phyloP scores from a whole-genome alignment of 192 early-diverging fungal genomes.

The Umbelopsis sp. region DNA sequence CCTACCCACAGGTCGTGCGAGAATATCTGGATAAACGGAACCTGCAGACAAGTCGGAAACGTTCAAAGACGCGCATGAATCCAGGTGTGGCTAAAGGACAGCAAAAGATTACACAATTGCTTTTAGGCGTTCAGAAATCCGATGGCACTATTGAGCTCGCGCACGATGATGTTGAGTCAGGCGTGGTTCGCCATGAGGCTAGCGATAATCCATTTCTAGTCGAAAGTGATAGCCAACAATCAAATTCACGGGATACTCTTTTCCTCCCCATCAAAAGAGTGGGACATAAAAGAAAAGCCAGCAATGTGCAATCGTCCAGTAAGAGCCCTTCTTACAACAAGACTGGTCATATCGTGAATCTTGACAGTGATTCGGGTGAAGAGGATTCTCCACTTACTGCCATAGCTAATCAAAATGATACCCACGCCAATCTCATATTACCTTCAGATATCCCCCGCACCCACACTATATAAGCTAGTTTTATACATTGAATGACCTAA shows the following conservation, averaged over 20 bases:
- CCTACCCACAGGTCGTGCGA: slow-evolving; percentile 13
- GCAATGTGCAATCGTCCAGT: neutral
- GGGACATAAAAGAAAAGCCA: neutral
- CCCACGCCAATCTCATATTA: neutral
- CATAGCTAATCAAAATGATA: neutral
- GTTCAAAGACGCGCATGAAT: neutral
- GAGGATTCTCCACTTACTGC: neutral
- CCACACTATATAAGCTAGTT: too few species aligned
- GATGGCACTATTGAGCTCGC: neutral
- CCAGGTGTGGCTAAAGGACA: neutral
- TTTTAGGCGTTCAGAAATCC: neutral
- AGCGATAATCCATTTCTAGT: slow-evolving; percentile 6
- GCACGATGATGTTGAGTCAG: neutral
- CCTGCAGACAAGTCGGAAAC: neutral
- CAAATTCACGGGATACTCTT: neutral
- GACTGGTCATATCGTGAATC: neutral
- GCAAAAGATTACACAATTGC: neutral
- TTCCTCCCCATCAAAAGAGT: neutral
- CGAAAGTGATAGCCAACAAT: neutral
- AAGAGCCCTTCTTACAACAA: neutral
- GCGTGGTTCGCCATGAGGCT: neutral
- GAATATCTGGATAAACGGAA: slow-evolving; percentile 6
- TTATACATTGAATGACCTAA: too few species aligned
- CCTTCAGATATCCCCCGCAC: too few species aligned
- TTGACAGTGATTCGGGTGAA: slow-evolving; percentile 10